Conservation (phyloP, 345 rosid species). For the Carallia brachiata region DNA sequence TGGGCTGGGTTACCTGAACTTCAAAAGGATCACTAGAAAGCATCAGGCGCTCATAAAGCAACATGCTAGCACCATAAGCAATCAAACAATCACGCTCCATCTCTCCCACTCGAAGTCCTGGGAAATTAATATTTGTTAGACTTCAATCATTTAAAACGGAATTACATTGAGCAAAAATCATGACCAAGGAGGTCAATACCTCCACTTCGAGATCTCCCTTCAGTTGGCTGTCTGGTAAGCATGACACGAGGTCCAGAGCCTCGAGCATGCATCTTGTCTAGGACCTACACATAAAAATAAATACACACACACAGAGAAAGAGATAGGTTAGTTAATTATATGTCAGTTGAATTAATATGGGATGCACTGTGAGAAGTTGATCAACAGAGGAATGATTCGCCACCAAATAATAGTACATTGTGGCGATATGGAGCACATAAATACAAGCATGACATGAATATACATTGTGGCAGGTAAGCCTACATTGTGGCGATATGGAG, state of each 20-base stretch:
- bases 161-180: slow-evolving; percentile 8
- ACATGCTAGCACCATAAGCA: slow-evolving; percentile 95
- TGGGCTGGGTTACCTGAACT: slow-evolving; percentile 59
- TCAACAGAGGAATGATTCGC: not conserved
- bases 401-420: not conserved
- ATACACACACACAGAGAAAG: not conserved
- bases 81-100: slow-evolving; percentile 97
- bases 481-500: not conserved
- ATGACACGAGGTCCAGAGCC: slow-evolving; percentile 85
- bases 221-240: slow-evolving; percentile 96
- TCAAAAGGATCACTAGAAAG: slow-evolving; percentile 93
- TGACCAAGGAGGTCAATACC: slow-evolving; percentile 40
- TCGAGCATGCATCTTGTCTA: slow-evolving; percentile 95
- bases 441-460: too few relatives aligned
- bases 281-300: slow-evolving; percentile 45
- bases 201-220: slow-evolving; percentile 96
- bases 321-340: not conserved
- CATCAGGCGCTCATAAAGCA: slow-evolving; percentile 86
- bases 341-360: not conserved
- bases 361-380: not conserved
- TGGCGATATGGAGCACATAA: not conserved
- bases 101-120: slow-evolving; percentile 95
- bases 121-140: slow-evolving; percentile 12
- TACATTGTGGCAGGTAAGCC: not conserved
- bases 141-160: not conserved